phyloP scores from a whole-genome alignment of 495 filamentous ascomycete species.

The Xanthoparmelia taractica region DNA sequence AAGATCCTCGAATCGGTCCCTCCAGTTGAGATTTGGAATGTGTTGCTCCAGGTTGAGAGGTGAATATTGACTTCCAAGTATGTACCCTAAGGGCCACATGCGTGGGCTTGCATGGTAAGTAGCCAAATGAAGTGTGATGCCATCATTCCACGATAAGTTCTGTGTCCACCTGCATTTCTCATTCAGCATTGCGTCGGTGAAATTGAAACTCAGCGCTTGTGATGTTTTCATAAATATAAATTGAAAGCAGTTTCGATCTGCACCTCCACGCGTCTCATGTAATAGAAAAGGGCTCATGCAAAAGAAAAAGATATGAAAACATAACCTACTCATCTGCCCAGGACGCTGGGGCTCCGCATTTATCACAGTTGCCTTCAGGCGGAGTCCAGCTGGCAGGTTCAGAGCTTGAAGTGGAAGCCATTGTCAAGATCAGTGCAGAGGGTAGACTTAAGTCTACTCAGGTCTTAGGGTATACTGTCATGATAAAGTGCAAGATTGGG shows the following conservation, averaged over 20 bases:
- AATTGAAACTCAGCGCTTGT: neutral
- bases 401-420: neutral
- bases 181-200: neutral
- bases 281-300: neutral
- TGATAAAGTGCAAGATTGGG: neutral
- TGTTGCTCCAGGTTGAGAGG: neutral
- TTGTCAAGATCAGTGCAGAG: neutral
- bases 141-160: neutral
- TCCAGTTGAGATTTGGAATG: neutral
- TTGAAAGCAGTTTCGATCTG: too few relatives aligned
- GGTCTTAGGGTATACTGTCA: neutral
- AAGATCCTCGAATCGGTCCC: neutral
- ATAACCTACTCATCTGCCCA: neutral
- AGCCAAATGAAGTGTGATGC: neutral
- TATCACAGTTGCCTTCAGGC: neutral
- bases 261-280: too few relatives aligned
- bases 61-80: neutral
- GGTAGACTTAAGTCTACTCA: neutral
- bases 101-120: constrained; percentile 3
- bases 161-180: neutral
- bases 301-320: neutral
- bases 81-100: neutral
- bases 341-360: neutral
- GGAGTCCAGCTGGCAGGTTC: neutral
- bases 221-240: neutral